Percentiles rank a stretch among this genome's conserved stretches.
phyloP scores from a whole-genome alignment of 164 flowering plant genomes.

The Dillenia suffruticosa region DNA sequence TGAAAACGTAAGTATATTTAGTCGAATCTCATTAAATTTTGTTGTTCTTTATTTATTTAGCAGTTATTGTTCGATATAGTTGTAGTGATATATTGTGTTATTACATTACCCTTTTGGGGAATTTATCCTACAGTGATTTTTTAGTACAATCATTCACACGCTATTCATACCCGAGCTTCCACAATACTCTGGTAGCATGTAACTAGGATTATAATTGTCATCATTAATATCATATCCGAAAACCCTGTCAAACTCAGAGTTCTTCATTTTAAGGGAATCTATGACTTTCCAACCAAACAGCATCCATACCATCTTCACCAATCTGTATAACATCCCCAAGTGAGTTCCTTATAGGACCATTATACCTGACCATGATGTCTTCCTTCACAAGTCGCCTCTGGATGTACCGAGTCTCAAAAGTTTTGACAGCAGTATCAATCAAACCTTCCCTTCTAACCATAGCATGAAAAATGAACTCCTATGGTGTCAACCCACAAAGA shows the following conservation, averaged over 20 bases:
- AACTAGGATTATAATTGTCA: constrained; percentile 77
- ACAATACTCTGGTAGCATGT: constrained; percentile 75
- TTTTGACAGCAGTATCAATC: constrained; percentile 97
- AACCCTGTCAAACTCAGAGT: constrained; percentile 58
- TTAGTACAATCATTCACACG: too few species aligned
- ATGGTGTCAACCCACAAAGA: constrained; percentile 91
- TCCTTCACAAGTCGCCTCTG: constrained; percentile 96
- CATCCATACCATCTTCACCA: constrained; percentile 99
- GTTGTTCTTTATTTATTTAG: too few species aligned
- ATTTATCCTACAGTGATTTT: too few species aligned
- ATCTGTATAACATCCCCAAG: constrained; percentile 97
- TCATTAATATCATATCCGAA: constrained; percentile 78
- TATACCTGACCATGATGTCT: constrained; percentile 98
- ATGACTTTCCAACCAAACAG: constrained; percentile 98
- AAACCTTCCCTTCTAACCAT: constrained; percentile 99
- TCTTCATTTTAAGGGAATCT: constrained; percentile 89
- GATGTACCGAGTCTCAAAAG: constrained; percentile 97
- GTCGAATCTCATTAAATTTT: too few species aligned
- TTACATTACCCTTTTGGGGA: too few species aligned
- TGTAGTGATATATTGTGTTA: too few species aligned
- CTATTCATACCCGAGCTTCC: constrained; percentile 81
- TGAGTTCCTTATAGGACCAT: constrained; percentile 95
- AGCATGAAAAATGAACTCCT: constrained; percentile 98
- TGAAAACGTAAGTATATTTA: too few species aligned
- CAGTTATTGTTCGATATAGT: too few species aligned